Conservation (phyloP, 306 rosid species). For the Dicorynia guianensis region DNA sequence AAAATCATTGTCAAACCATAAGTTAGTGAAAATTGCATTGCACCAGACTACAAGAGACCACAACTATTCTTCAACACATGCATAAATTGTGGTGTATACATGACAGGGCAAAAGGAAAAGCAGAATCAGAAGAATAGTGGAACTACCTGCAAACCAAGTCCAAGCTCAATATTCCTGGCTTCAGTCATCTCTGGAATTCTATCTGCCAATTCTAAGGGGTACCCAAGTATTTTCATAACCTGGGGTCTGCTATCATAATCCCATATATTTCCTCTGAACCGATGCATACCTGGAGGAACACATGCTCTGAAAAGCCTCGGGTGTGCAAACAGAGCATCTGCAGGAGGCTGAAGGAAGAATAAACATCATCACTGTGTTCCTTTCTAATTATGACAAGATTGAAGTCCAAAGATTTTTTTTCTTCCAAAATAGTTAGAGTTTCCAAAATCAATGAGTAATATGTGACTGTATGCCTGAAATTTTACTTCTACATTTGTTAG, state of each 20-base stretch:
- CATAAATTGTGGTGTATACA: not conserved
- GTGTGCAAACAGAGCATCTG: slow-evolving; percentile 94
- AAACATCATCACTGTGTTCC: slow-evolving; percentile 41
- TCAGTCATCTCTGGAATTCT: slow-evolving; percentile 80
- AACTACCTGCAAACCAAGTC: slow-evolving; percentile 89
- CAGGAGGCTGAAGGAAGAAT: slow-evolving; percentile 77
- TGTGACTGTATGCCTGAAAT: not conserved
- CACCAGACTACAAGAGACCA: not conserved
- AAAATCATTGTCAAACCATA: not conserved
- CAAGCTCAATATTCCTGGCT: slow-evolving; percentile 90
- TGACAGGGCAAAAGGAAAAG: slow-evolving; percentile 19
- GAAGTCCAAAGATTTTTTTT: not conserved
- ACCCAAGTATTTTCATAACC: slow-evolving; percentile 76
- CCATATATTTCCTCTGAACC: slow-evolving; percentile 95
- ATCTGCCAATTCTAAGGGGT: slow-evolving; percentile 71
- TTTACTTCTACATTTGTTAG: slow-evolving; percentile 17
- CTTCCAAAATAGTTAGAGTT: not conserved
- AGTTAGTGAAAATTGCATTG: not conserved
- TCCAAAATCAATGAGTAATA: not conserved
- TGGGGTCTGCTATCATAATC: slow-evolving; percentile 83
- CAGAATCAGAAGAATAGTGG: slow-evolving; percentile 22
- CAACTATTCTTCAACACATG: not conserved
- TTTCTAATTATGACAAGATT: slow-evolving; percentile 25
- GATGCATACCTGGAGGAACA: slow-evolving; percentile 97
- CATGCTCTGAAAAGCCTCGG: slow-evolving; percentile 97